Percentiles rank a stretch among this genome's conserved stretches.
These are phyloP conservation scores for Solanum chaucha DNA, from an alignment of 257 asterid species.

Conservation along the genomic window DNA sequence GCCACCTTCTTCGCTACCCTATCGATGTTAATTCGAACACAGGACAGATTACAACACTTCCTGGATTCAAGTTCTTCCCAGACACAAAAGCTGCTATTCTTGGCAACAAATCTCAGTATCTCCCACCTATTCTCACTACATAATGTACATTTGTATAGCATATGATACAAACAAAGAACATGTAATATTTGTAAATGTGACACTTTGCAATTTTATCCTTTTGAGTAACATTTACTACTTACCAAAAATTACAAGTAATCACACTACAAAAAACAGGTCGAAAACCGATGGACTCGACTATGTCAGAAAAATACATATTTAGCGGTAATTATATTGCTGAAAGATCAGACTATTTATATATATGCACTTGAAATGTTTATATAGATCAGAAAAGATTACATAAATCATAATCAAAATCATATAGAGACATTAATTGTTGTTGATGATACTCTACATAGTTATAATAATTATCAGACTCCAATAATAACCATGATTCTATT, in stretches of 20 bases:
- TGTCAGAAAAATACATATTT: neutral
- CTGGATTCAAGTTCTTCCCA: conserved; percentile 61
- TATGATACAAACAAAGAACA: neutral
- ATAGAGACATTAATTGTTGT: neutral
- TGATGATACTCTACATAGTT: neutral
- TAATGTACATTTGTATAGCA: conserved; percentile 2
- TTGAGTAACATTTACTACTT: neutral
- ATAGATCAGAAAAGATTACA: neutral
- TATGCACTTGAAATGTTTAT: neutral
- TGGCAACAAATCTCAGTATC: conserved; percentile 40
- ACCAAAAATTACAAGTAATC: neutral
- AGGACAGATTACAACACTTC: conserved; percentile 39
- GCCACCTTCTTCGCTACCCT: conserved; percentile 79
- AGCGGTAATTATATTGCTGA: fast-evolving
- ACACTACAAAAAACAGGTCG: neutral
- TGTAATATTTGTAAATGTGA: neutral
- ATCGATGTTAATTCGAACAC: conserved; percentile 21
- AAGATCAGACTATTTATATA: neutral
- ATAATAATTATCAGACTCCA: neutral
- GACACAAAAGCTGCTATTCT: conserved; percentile 83
- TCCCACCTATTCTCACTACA: conserved; percentile 75
- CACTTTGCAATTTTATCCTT: neutral
- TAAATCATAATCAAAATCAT: neutral
- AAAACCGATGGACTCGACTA: neutral
- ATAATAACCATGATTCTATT: neutral